Evolutionary conservation across 2,329 filamentous ascomycete species (phyloP), one percentile per base, ranked within the genome.

Genomic region (Cladophialophora carrionii): DNA sequence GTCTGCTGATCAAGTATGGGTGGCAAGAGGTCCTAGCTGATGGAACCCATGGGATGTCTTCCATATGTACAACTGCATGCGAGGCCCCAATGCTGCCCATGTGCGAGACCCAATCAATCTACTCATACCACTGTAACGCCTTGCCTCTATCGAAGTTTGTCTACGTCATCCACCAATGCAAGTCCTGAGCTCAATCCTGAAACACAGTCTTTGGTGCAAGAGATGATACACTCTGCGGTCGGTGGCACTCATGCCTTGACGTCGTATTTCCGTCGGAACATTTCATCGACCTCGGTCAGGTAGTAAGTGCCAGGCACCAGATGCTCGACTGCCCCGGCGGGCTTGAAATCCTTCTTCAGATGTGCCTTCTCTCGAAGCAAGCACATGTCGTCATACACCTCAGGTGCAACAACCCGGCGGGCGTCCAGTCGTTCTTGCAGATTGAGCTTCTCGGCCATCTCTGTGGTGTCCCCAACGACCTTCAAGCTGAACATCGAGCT

Each of bases 321-420:
- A 71, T 85, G 90, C 53, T 90, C 88, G 31, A 83, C 74, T 60
- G 87, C 87, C 64, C 91, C 91, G 73, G 83, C 78, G 67, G 91
- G 91, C 69, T 82, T 86, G 80, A 86, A 95, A 81, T 87, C 81
- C 83, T 93, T 94, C 83, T 92, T 85, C 70, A 94, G 83, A 77
- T 95, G 91, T 62, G 90, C 91, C 79, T 92, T 85, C 81, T 95
- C 90, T 76, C 91, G 89, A 71, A 94, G 84, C 62, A 89, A 81
- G 80, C 91, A 94, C 84, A 92, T 89, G 87, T 86, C 80, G 75
- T 93, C 91, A 75, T 92, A 95, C 29, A 85, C 85, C 80, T 87
- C 83, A 26, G 91, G 91, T 41, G 87, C 76, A 29, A 95, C 87
- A 53, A 84, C 83, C 64, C 84, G 85, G 71, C 91, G 84, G 65